These are phyloP conservation scores for Graphilbum ipis-grandicollis DNA, from an alignment of 2,329 filamentous ascomycete genomes.

Conservation along the genomic window DNA sequence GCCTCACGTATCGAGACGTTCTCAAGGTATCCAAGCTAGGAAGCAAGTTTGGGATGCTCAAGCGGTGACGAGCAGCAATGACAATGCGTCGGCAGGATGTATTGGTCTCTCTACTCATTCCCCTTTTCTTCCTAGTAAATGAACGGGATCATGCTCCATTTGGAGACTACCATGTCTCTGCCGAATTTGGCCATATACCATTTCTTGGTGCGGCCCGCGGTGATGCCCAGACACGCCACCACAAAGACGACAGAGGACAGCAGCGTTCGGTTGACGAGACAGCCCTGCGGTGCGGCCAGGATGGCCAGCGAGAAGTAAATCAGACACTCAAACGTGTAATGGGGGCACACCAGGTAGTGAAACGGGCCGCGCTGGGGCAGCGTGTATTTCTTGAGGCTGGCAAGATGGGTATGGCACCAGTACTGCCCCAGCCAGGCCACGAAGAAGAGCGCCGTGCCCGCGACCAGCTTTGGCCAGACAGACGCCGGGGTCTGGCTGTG, in stretches of 20 bases:
- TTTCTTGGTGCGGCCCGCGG: slow-evolving; percentile 56
- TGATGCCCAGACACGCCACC: slow-evolving; percentile 61
- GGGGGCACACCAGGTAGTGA: slow-evolving; percentile 57
- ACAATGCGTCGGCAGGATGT: too few species aligned
- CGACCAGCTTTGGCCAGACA: slow-evolving; percentile 26
- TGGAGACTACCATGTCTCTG: slow-evolving; percentile 36
- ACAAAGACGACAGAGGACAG: slow-evolving; percentile 57
- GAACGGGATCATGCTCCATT: slow-evolving; percentile 63
- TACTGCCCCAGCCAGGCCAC: slow-evolving; percentile 58
- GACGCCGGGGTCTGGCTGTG: slow-evolving; percentile 7
- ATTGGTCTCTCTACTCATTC: not conserved
- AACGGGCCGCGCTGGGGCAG: slow-evolving; percentile 63
- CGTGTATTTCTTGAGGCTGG: slow-evolving; percentile 62
- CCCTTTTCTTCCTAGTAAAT: slow-evolving; percentile 27
- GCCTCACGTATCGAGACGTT: slow-evolving; percentile 75
- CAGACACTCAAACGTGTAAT: slow-evolving; percentile 78
- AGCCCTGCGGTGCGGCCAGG: slow-evolving; percentile 50
- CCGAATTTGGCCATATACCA: slow-evolving; percentile 75
- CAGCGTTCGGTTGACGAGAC: slow-evolving; percentile 54
- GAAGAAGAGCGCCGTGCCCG: slow-evolving; percentile 47
- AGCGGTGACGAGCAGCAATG: too few species aligned
- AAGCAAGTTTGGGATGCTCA: slow-evolving; percentile 38
- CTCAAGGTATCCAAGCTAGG: slow-evolving; percentile 62
- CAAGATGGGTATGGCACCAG: slow-evolving; percentile 52
- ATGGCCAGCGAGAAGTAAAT: slow-evolving; percentile 70